Percentiles rank a stretch among this genome's conserved stretches.
These are phyloP conservation scores for Dichomitus squalens DNA, from an alignment of 1,284 basidiomycete species.

Conservation along the genomic window DNA sequence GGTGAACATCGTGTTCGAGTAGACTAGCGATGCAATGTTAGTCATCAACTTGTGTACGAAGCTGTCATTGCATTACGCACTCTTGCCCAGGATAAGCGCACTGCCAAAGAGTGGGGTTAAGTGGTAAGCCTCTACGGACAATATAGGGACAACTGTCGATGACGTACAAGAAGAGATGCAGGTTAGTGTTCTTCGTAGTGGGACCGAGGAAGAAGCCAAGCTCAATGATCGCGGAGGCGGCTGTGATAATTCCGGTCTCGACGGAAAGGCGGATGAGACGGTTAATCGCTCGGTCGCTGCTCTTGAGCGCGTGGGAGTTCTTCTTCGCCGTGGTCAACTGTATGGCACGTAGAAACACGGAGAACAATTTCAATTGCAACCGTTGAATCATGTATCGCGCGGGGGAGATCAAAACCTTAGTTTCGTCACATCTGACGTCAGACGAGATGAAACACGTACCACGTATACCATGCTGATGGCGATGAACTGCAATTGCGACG, in stretches of 20 bases:
- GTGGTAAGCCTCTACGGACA: not conserved
- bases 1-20: constrained; percentile 14
- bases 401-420: too few species aligned
- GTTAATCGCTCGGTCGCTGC: constrained; percentile 12
- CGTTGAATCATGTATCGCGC: too few species aligned
- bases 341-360: not conserved
- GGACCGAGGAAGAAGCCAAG: constrained; percentile 11
- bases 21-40: not conserved
- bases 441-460: constrained; percentile 1
- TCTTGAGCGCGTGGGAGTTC: constrained; percentile 3
- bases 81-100: constrained; percentile 9
- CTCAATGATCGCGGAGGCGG: constrained; percentile 6
- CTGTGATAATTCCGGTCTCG: constrained; percentile 18
- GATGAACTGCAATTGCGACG: constrained; percentile 9
- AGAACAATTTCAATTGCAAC: not conserved
- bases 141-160: too few species aligned
- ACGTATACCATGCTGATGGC: constrained; percentile 22
- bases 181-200: constrained; percentile 8
- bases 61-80: not conserved
- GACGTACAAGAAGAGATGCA: constrained; percentile 12
- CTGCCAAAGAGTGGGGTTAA: not conserved
- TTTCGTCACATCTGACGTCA: too few species aligned
- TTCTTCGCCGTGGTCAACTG: constrained; percentile 7
- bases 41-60: too few species aligned
- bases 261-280: constrained; percentile 16